phyloP scores from a whole-genome alignment of 75 land plant species.

The Chamaecyparis obtusa region DNA sequence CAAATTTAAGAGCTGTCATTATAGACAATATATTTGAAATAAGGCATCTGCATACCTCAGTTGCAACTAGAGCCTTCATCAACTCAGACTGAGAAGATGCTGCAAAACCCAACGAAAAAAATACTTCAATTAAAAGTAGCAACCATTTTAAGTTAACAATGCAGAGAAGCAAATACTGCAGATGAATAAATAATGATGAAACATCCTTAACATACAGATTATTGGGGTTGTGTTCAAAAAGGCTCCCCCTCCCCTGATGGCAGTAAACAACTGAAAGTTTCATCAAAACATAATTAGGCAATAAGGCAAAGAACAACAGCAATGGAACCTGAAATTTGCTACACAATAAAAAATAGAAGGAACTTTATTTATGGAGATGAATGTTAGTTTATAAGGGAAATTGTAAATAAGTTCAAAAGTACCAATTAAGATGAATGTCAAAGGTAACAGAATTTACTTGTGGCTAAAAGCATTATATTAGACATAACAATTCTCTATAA shows the following conservation, averaged over 20 bases:
- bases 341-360: too few relatives aligned
- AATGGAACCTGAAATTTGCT: too few relatives aligned
- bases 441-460: too few relatives aligned
- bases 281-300: too few relatives aligned
- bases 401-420: too few relatives aligned
- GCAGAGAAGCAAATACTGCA: not conserved
- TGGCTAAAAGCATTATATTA: too few relatives aligned
- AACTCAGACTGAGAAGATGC: constrained; percentile 6
- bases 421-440: too few relatives aligned
- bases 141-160: not conserved
- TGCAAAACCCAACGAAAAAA: not conserved
- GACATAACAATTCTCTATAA: too few relatives aligned
- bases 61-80: constrained; percentile 6
- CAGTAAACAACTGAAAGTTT: too few relatives aligned
- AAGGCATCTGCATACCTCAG: not conserved
- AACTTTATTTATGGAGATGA: too few relatives aligned
- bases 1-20: not conserved
- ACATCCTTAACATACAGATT: not conserved
- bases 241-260: not conserved
- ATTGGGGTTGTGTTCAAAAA: not conserved
- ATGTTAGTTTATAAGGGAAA: too few relatives aligned
- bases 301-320: too few relatives aligned
- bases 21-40: not conserved
- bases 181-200: not conserved
- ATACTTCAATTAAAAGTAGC: not conserved